Percentiles rank a stretch among this genome's conserved stretches.
These are phyloP conservation scores for Lophium mytilinum DNA, from an alignment of 495 filamentous ascomycete genomes.

Conservation along the genomic window DNA sequence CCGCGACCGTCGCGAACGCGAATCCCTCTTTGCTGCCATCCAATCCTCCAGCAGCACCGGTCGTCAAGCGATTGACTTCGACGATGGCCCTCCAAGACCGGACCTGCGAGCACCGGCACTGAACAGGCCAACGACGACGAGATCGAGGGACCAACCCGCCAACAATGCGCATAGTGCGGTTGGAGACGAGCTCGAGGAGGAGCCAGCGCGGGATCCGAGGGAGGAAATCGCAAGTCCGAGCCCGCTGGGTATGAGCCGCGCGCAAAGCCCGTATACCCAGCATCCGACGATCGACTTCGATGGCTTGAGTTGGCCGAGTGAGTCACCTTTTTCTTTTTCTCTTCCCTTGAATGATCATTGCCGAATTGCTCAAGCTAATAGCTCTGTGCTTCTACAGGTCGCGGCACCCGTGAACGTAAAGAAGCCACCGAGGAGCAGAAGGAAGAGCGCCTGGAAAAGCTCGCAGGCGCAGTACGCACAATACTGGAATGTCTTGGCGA, in stretches of 20 bases:
- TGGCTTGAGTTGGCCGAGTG: conserved; percentile 64
- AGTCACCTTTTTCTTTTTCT: conserved; percentile 19
- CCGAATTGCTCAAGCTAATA: no score
- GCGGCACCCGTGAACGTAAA: conserved; percentile 69
- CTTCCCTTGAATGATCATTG: no score
- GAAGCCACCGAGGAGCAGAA: conserved; percentile 72
- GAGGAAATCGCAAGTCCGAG: conserved; percentile 53
- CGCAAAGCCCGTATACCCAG: conserved; percentile 52
- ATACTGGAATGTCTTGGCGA: conserved; percentile 95
- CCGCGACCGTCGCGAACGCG: conserved; percentile 25
- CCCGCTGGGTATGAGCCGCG: conserved; percentile 44
- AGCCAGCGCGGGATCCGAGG: conserved; percentile 56
- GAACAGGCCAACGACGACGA: no score
- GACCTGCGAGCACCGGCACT: no score
- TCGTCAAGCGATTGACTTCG: conserved; percentile 19
- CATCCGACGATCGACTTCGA: conserved; percentile 68
- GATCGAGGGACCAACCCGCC: no score
- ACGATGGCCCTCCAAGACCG: neutral
- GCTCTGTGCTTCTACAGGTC: conserved; percentile 41
- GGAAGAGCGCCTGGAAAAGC: conserved; percentile 59
- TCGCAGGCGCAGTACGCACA: conserved; percentile 78
- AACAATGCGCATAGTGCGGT: no score
- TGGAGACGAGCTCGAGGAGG: conserved; percentile 16
- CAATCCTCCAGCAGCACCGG: conserved; percentile 15
- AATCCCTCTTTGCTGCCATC: conserved; percentile 22